Percentiles rank a stretch among this genome's conserved stretches.
Conservation (phyloP, 179 eudicot species). For the Patellifolia procumbens region DNA sequence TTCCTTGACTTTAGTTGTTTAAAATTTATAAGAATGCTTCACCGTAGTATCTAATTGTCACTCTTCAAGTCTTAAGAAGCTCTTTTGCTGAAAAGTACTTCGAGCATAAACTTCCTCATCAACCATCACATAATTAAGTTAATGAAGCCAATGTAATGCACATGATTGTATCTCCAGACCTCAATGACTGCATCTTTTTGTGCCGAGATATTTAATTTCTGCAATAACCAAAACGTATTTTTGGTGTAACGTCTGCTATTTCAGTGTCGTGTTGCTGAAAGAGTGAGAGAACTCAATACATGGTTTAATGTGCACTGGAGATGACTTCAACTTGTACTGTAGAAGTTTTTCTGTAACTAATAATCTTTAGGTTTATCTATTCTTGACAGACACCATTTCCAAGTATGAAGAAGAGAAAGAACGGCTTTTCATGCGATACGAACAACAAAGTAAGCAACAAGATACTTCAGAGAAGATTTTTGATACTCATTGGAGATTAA, state of each 20-base stretch:
- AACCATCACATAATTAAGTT: background rate
- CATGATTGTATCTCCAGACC: background rate
- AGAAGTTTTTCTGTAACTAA: background rate
- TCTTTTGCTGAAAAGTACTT: background rate
- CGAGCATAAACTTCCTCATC: background rate
- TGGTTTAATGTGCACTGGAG: background rate
- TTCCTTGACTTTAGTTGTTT: background rate
- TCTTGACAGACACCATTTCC: constrained; percentile 57
- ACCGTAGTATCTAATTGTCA: background rate
- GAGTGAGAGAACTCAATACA: background rate
- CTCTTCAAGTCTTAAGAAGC: background rate
- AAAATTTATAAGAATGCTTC: background rate
- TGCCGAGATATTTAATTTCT: no score
- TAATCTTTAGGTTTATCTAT: background rate
- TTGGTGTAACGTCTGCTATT: background rate
- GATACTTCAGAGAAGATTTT: background rate
- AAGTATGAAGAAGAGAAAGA: constrained; percentile 91
- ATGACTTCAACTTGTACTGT: background rate
- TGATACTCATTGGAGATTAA: constrained; percentile 1
- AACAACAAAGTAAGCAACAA: constrained; percentile 70
- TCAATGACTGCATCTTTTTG: background rate
- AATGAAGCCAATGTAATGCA: background rate
- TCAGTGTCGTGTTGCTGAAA: background rate
- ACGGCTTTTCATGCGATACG: constrained; percentile 64
- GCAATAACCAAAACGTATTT: no score